Conservation (phyloP, 345 rosid species). For the Leavenworthia alabamica region DNA sequence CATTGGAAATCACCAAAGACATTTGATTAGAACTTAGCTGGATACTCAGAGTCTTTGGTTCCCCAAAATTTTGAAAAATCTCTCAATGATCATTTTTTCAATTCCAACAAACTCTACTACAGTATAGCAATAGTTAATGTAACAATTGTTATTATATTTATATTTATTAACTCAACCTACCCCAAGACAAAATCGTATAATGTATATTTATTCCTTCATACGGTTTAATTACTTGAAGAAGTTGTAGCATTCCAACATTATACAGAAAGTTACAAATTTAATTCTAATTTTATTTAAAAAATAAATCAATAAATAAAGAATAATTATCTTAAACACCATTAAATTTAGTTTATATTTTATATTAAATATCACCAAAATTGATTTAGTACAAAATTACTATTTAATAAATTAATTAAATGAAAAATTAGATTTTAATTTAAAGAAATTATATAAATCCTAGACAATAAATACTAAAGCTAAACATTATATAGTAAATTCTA, state of each 20-base stretch:
- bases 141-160: not conserved
- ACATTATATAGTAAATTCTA: no score
- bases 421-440: no score
- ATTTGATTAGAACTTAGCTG: conserved; percentile 15
- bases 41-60: conserved; percentile 8
- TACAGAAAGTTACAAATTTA: not conserved
- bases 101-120: conserved; percentile 6
- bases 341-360: no score
- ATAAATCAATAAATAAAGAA: no score
- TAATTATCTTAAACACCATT: no score
- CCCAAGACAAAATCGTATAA: not conserved
- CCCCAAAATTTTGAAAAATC: conserved; percentile 5
- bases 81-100: not conserved
- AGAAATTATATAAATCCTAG: no score
- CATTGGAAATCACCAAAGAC: conserved; percentile 28
- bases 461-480: no score
- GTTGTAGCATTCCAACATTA: not conserved
- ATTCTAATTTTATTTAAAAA: no score
- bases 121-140: not conserved
- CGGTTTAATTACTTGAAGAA: not conserved
- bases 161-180: conserved; percentile 9
- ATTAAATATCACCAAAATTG: no score
- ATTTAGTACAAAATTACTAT: no score
- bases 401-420: no score
- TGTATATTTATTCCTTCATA: not conserved